Base-by-base conservation (phyloP, 2,329 filamentous ascomycete genomes). In the Coniochaeta sp. region DNA sequence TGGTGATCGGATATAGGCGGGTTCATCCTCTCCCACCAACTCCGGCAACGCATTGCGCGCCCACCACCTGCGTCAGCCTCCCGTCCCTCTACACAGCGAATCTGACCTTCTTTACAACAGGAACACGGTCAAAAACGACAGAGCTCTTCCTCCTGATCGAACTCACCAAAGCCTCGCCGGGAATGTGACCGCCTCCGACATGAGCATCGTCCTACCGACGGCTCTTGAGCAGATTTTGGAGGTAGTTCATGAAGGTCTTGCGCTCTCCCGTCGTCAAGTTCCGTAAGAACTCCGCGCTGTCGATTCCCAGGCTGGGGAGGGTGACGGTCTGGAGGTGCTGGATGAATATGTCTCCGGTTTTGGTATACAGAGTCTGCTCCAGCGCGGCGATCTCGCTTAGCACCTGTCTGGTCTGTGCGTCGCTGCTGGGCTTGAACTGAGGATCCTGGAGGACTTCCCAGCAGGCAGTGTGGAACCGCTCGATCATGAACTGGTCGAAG, bases 401-500 rank as follows among this genome's bases (percentile, higher is more conserved):
- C 1, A 97, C 90, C 73, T 93, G 89, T 71, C 89, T 90, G 36
- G 90, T 90, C 76, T 96, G 92, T 1, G 93, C 92, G 71, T 99
- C 95, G 59, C 78, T 75, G 64, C 87, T 87, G 1, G 91, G 86
- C 64, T 89, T 89, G 80, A 98, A 97, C 22, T 82, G 82, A 6
- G 89, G 81, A 52, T 93, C 89, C 42, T 85, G 86, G 38, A 96
- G 85, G 7, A 98, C 87, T 44, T 90, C 89, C 95, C 95, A 99
- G 72, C 90, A 93, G 8, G 96, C 82, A 0, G 90, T 84, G 61
- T 96, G 93, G 77, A 99, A 96, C 24, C 89, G 85, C 50, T 90
- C 86, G 61, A 98, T 89, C 74, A 96, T 89, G 75, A 96, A 98
- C 60, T 85, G 83, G 67, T 96, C 92, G 71, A 99, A 99, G 7